Evolutionary conservation across 2,329 filamentous ascomycete species (phyloP), one percentile per base, ranked within the genome.

Genomic region (Xenoacremonium recifei): DNA sequence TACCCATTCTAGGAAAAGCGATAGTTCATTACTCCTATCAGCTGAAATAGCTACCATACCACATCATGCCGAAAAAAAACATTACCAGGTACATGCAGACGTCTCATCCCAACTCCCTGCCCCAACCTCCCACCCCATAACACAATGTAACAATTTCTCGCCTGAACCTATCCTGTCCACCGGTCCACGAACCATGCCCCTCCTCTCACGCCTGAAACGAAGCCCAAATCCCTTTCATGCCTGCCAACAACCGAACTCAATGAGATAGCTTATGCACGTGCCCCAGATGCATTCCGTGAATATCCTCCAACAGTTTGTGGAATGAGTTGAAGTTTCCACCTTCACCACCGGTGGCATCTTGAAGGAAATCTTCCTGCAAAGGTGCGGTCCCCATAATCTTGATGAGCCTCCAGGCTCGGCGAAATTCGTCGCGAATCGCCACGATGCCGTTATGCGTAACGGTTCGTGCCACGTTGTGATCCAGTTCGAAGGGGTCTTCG

Each of bases 401-500:
- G 48, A 91, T 80, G 44, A 95, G 85, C 25, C 79, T 72, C 79
- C 87, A 87, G 3, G 88, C 89, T 16, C 89, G 78, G 15, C 88
- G 77, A 58, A 95, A 93, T 65, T 96, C 89, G 54, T 93, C 85
- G 30, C 88, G 76, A 45, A 95, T 93, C 1, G 84, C 78, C 2
- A 88, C 84, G 49, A 95, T 88, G 3, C 89, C 89, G 46, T 83
- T 79, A 57, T 92, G 87, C 6, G 85, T 90, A 1, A 96, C 89
- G 0, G 89, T 95, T 37, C 89, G 76, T 3, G 87, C 91, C 23
- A 96, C 86, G 54, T 96, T 96, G 65, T 96, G 89, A 30, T 89
- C 84, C 3, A 83, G 67, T 68, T 96, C 89, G 57, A 96, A 96
- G 0, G 91, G 91, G 61, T 96, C 91, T 61, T 96, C 91, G 46